These are phyloP conservation scores for Pythium aquatile DNA, from an alignment of 352 stramenopile genomes.

Conservation along the genomic window DNA sequence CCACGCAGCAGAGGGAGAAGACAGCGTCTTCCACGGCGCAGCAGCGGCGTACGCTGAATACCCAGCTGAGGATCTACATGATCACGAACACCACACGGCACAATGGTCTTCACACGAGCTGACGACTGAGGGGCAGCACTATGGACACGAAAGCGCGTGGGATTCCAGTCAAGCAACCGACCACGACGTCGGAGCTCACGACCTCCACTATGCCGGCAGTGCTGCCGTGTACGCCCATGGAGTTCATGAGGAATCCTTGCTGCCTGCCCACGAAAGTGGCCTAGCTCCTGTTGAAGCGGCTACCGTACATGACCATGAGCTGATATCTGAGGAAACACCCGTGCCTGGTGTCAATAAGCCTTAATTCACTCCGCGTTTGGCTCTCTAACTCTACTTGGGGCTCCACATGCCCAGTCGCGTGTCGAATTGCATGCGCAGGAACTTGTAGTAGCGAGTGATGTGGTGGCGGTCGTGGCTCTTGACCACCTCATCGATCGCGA, in stretches of 20 bases:
- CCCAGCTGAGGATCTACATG: background rate
- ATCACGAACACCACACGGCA: no score
- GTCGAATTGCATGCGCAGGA: conserved; percentile 88
- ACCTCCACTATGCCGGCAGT: background rate
- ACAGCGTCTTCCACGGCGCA: background rate
- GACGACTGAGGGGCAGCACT: background rate
- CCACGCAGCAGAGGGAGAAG: background rate
- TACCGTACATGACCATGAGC: no score
- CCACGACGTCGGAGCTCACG: background rate
- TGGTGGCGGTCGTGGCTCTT: conserved; percentile 79
- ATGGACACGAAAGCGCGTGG: background rate
- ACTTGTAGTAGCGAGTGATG: conserved; percentile 81
- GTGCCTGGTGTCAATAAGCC: background rate
- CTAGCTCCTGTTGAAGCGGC: no score
- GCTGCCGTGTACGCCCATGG: background rate
- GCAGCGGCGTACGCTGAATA: background rate
- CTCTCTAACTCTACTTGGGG: conserved; percentile 44
- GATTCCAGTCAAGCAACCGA: background rate
- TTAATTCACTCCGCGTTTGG: background rate
- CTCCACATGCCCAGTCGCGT: conserved; percentile 88
- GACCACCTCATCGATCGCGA: conserved; percentile 61
- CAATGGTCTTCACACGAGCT: background rate
- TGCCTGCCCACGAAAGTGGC: no score
- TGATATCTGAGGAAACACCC: background rate
- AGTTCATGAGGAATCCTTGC: no score